phyloP scores from a whole-genome alignment of 345 rosid genomes.

The Hibiscus mutabilis region DNA sequence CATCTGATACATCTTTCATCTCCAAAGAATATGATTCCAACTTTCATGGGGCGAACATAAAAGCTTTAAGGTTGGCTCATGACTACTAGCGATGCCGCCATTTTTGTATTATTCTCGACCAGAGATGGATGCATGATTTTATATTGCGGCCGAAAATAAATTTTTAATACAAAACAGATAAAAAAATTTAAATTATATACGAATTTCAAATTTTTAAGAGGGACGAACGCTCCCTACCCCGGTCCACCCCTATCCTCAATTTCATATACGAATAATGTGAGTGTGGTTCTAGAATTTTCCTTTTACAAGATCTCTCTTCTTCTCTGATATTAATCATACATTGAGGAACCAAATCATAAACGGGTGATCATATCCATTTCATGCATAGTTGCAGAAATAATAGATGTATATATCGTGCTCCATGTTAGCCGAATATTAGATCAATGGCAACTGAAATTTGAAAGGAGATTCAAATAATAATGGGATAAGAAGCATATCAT shows the following conservation, averaged over 20 bases:
- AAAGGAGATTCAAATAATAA: not conserved
- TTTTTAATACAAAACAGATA: too few species aligned
- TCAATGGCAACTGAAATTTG: not conserved
- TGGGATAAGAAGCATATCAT: not conserved
- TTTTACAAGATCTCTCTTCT: not conserved
- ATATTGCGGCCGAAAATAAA: too few species aligned
- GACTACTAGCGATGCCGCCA: too few species aligned
- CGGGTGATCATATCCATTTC: not conserved
- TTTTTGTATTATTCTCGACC: too few species aligned
- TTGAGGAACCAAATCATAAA: slow-evolving; percentile 10
- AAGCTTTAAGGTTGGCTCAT: not conserved
- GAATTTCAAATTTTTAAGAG: too few species aligned
- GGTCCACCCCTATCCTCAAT: too few species aligned
- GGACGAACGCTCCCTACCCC: too few species aligned
- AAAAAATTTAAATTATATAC: too few species aligned
- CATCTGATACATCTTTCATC: not conserved
- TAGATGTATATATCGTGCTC: not conserved
- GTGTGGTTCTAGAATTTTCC: not conserved
- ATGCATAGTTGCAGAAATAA: not conserved
- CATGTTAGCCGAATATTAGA: not conserved
- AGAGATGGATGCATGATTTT: too few species aligned
- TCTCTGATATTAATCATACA: slow-evolving; percentile 8
- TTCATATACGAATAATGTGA: not conserved
- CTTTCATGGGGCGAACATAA: not conserved
- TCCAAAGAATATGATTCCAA: slow-evolving; percentile 15